A percentile compares a stretch with the other conserved stretches of the same genome.
phyloP scores from a whole-genome alignment of 805 yeast genomes.

The Candida vartiovaarae region DNA sequence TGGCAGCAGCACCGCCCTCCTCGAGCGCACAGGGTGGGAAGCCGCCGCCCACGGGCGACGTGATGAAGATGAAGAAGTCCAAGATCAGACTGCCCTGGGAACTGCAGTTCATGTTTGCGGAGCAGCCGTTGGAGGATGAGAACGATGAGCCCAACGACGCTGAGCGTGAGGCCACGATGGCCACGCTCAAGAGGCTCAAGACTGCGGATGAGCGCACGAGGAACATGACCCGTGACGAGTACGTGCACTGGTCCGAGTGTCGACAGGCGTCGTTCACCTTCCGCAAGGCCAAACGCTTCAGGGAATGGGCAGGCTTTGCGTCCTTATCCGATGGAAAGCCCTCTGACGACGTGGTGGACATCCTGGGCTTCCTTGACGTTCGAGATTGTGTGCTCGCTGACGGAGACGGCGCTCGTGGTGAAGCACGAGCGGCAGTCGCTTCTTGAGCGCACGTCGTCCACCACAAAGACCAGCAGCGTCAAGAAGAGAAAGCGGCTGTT shows the following conservation, averaged over 20 bases:
- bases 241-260: constrained; percentile 98
- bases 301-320: constrained; percentile 92
- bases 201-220: constrained; percentile 91
- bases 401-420: constrained; percentile 83
- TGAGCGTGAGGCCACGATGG: constrained; percentile 81
- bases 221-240: constrained; percentile 93
- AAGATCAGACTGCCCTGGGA: constrained; percentile 93
- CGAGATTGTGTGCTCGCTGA: constrained; percentile 90
- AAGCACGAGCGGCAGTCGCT: constrained; percentile 60
- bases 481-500: constrained; percentile 55
- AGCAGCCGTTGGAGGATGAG: constrained; percentile 73
- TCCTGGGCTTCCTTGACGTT: constrained; percentile 91
- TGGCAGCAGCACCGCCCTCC: background rate
- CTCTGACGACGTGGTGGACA: constrained; percentile 94
- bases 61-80: constrained; percentile 62
- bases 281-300: constrained; percentile 85
- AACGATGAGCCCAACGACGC: constrained; percentile 74
- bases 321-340: constrained; percentile 85
- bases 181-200: constrained; percentile 82
- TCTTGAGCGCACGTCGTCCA: constrained; percentile 20
- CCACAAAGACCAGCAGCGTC: constrained; percentile 27
- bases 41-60: constrained; percentile 25
- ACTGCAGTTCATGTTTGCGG: constrained; percentile 84
- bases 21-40: constrained; percentile 31
- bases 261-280: constrained; percentile 96